Percentiles rank a stretch among this genome's conserved stretches.
Evolutionary conservation across 345 rosid genomes (phyloP).

Genomic region (Gynandropsis gynandra): DNA sequence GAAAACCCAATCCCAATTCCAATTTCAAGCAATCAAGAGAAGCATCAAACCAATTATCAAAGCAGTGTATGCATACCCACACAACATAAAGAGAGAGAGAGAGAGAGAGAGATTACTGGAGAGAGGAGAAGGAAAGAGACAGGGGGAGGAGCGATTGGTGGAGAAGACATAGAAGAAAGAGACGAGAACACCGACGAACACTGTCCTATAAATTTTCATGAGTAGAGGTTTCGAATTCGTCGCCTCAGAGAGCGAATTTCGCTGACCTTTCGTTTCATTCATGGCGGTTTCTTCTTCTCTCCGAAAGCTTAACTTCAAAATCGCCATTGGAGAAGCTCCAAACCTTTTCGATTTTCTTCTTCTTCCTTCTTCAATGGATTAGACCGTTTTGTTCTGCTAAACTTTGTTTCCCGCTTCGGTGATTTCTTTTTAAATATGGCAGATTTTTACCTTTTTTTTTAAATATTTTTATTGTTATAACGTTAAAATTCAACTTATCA

Average conservation of each 20-base stretch:
- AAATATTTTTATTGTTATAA: too few species aligned
- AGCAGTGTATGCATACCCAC: not conserved
- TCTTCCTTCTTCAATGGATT: constrained; percentile 22
- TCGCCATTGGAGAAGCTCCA: constrained; percentile 22
- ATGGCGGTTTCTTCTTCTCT: not conserved
- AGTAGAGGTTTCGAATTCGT: constrained; percentile 69
- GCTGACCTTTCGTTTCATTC: constrained; percentile 45
- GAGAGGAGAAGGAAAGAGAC: constrained; percentile 42
- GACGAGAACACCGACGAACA: constrained; percentile 61
- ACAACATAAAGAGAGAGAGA: not conserved
- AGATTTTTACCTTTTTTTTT: too few species aligned
- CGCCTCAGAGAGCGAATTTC: constrained; percentile 58
- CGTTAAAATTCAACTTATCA: too few species aligned
- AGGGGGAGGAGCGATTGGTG: constrained; percentile 43
- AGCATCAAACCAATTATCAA: not conserved
- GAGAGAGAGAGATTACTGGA: constrained; percentile 3
- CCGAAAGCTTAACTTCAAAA: too few species aligned
- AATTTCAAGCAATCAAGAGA: too few species aligned
- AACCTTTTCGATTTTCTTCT: not conserved
- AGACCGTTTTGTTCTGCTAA: constrained; percentile 28
- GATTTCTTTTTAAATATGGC: too few species aligned
- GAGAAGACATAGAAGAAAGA: constrained; percentile 83
- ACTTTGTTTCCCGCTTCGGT: constrained; percentile 30
- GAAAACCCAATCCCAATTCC: not conserved
- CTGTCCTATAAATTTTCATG: constrained; percentile 71